Evolutionary conservation across 2,329 filamentous ascomycete genomes (phyloP), one percentile per base, ranked within the genome.

Genomic region (Thelonectria olida): DNA sequence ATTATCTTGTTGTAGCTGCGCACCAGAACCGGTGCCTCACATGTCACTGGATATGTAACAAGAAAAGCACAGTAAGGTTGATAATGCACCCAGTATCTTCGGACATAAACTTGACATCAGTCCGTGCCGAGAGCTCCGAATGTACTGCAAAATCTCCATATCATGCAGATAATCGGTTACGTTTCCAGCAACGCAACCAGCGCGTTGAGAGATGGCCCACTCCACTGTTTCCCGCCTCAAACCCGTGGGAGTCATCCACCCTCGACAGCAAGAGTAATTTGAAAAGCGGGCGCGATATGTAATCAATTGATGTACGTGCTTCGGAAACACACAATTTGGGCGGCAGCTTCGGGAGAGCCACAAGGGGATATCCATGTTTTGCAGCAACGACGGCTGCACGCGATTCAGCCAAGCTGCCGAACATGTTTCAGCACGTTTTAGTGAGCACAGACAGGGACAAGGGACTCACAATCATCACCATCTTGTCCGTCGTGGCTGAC

Each of bases 271-370:
- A 42, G 36, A 12, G 39, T 44, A 17, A 23, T 23, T 31, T 19
- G 20, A 19, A 27, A 36, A 55, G 31, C 31, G 49, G 51, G 20
- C 20, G 7, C 17, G 42, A 45, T 34, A 31, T 45, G 45, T 31
- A 42, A 42, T 54, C 15, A 55, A 54, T 34, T 17, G 12, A 19
- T 44, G 6, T n/a, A 6, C 36, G 31, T 44, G 25, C 19, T 28
- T 22, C 34, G 25, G 5, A 28, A n/a, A 34, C 31, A 34, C 31
- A 15, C 31, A 28, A 39, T 45, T 47, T 41, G 31, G 45, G 41
- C 57, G 51, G 51, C 45, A 60, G 51, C 28, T 38, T 60, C 57
- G 51, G 57, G 51, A 54, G 51, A 55, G 39, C 38, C 55, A 51
- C 56, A 55, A 60, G 56, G 47, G 47, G 15, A 41, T 41, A 55